Evolutionary conservation across 2,329 filamentous ascomycete genomes (phyloP).

Genomic region (Hymenoscyphus linearis): DNA sequence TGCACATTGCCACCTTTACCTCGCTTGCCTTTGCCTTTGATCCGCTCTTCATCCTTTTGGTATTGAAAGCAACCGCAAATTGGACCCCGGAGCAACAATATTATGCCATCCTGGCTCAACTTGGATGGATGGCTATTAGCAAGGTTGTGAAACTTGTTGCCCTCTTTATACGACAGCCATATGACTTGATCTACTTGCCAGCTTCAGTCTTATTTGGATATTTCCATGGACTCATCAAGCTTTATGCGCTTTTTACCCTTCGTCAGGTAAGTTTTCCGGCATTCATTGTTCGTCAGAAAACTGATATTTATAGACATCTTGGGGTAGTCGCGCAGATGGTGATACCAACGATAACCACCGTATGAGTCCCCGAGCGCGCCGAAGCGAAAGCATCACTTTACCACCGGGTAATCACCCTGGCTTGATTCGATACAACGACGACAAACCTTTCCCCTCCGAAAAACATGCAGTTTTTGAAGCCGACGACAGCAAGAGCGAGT

Average conservation of each 20-base stretch:
- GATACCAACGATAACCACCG: constrained; percentile 75
- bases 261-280: constrained; percentile 62
- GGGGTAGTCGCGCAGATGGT: constrained; percentile 89
- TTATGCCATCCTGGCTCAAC: constrained; percentile 55
- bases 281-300: neutral
- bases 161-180: constrained; percentile 78
- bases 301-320: constrained; percentile 66
- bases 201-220: constrained; percentile 89
- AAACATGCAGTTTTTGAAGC: constrained; percentile 7
- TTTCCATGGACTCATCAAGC: constrained; percentile 87
- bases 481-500: constrained; percentile 8
- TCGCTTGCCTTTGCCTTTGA: constrained; percentile 81
- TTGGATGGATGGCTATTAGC: constrained; percentile 76
- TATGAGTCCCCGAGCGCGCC: constrained; percentile 31
- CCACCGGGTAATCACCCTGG: constrained; percentile 38
- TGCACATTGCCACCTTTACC: constrained; percentile 88
- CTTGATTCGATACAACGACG: constrained; percentile 42
- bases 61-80: constrained; percentile 61
- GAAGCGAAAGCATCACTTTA: constrained; percentile 37
- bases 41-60: constrained; percentile 62
- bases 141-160: constrained; percentile 89
- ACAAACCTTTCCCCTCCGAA: constrained; percentile 23
- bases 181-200: constrained; percentile 73
- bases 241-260: constrained; percentile 78
- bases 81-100: constrained; percentile 51